Base-by-base conservation (phyloP, 441 rosid species). In the Theobroma grandiflorum region DNA sequence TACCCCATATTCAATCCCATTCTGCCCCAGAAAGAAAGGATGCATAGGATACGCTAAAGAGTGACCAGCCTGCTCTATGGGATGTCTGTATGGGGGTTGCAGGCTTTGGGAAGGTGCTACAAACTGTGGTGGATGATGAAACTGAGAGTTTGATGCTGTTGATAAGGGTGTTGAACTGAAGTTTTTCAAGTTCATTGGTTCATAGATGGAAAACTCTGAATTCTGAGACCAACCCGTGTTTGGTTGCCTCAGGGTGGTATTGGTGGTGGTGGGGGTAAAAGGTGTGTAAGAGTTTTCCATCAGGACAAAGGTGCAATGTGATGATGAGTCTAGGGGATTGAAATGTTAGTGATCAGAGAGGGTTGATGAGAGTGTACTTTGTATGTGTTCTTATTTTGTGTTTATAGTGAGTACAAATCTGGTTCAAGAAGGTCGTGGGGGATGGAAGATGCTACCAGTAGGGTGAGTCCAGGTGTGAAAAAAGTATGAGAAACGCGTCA, bases 281-380 rank as follows among this genome's bases (percentile, higher is more conserved):
- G 83, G 69, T 12, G 87, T 77, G 71, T 75, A 80, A 81, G 69
- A 84, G 80, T 84, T 86, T 78, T 88, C 92, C 92, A 90, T 90
- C 53, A 76, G 79, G 57, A n/a, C 69, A 65, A 84, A 80, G 67
- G 72, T 65, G 74, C 76, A 55, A 62, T 61, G 59, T 33, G 47
- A 33, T 45, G 69, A 42, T 61, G 78, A 61, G 55, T 43, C 55
- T 43, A 69, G 40, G 50, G 63, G 70, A 72, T 52, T 37, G 78
- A 20, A 18, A 62, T 42, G 84, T 5, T 33, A 45, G 69, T 43
- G 71, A 58, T 47, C 6, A 65, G 70, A 74, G 61, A 68, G 69
- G 14, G 75, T 52, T 70, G 69, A 43, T 61, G 63, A 74, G 37
- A 52, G 55, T 37, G 67, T 26, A 58, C 38, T 62, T 61, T 63